Base-by-base conservation (phyloP, 2,329 filamentous ascomycete genomes). In the Apiospora rasikravindrae region DNA sequence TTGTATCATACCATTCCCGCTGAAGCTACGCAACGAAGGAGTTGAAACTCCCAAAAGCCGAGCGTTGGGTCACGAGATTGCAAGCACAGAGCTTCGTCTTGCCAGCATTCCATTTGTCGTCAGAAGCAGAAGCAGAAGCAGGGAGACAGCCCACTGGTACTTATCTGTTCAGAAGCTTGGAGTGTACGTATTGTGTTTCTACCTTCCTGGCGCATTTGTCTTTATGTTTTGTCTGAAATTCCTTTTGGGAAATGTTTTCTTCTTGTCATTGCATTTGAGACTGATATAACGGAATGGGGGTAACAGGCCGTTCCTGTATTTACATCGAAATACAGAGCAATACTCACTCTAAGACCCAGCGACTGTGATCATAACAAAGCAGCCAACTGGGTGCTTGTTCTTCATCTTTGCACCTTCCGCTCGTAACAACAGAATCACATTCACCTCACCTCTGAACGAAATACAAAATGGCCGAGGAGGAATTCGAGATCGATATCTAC, bases 401-500 rank as follows among this genome's bases (percentile, higher is more conserved):
- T 22, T 33, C 29, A 33, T 14, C 16, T 33, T 57, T 19, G 8
- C 26, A 19, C 14, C 26, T 33, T 33, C 51, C 16, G 26, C 14
- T 57, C 6, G 26, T 57, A 61, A n/a, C 29, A 37, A 6, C 33
- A 37, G 26, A 61, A 61, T 37, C 53, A 61, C 53, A 37, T 22
- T 11, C 26, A 13, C 77, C 74, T 77, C 51, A 57, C 53, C 11
- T 40, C 73, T 64, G 57, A n/a, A 49, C 45, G 22, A 49, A 22
- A n/a, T 75, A 74, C 76, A 78, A 73, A 69, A 93, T 92, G 91
- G 89, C 90, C 76, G 91, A 93, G 77, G 90, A 92, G 78, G 90
- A 92, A 77, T 92, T 91, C 81, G 91, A 93, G 77, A 92, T 93
- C 83, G 91, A 93, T 76, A 91, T 93, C 78, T 93, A 93, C 79